Base-by-base conservation (phyloP, 805 yeast species). In the Nematodospora valgi region DNA sequence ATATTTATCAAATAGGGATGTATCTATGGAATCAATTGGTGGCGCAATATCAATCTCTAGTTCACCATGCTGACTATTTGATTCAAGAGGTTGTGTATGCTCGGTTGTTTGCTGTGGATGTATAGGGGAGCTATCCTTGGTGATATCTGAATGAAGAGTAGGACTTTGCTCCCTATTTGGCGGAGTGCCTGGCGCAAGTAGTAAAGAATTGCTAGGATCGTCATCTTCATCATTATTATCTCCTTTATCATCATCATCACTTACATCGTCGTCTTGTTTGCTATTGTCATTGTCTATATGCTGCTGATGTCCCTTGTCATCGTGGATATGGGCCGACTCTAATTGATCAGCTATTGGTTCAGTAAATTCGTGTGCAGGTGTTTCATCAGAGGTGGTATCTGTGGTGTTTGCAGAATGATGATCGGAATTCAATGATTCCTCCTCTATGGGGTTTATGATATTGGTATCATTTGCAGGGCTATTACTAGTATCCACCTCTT, bases 1-100 rank as follows among this genome's bases (percentile, higher is more conserved):
- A 30, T 49, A 54, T 21, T 40, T 40, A 9, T 46, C 46, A 34
- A 44, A 28, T 15, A 34, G n/a, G 16, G 33, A 22, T 9, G 37
- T 27, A 23, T 36, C 35, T 7, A 36, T 35, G 5, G 20, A 21
- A 13, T 21, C n/a, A 3, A 20, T 26, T 7, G 18, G 23, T 21
- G 7, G 7, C 9, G 10, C 23, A 21, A 21, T 10, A 7, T 21
- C 23, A 8, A n/a, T n/a, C n/a, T 24, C 27, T n/a, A 24, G 8
- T n/a, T 4, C 3, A 4, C 8, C 10, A 10, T n/a, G 15, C 2
- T 10, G 9, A 24, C 13, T 24, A 3, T 8, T 24, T 10, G 27
- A 10, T 24, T 24, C 15, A 7, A 12, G 27, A n/a, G n/a, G n/a
- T n/a, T n/a, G n/a, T n/a, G n/a, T n/a, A n/a, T n/a, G n/a, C n/a